phyloP scores from a whole-genome alignment of 192 early-diverging fungal species.

The Ramicandelaber brevisporus region DNA sequence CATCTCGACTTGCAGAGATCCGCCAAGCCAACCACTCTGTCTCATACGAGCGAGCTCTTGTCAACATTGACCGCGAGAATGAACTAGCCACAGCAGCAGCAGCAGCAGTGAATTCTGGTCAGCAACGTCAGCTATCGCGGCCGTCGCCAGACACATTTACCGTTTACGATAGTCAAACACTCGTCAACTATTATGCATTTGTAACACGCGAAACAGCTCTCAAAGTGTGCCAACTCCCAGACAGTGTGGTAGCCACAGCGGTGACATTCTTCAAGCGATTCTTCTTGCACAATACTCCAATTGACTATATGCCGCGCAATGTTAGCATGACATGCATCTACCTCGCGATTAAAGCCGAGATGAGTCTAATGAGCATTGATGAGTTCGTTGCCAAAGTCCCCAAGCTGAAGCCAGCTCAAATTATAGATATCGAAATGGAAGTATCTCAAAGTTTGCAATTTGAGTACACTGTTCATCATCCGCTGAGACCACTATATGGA shows the following conservation, averaged over 20 bases:
- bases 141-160: constrained; percentile 13
- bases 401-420: constrained; percentile 17
- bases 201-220: too few species aligned
- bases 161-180: constrained; percentile 12
- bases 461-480: constrained; percentile 47
- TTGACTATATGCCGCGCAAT: constrained; percentile 58
- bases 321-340: constrained; percentile 56
- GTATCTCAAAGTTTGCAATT: constrained; percentile 47
- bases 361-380: constrained; percentile 39
- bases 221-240: constrained; percentile 1
- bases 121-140: too few species aligned
- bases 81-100: constrained; percentile 6
- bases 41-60: constrained; percentile 25
- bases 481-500: constrained; percentile 37
- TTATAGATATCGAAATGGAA: constrained; percentile 35
- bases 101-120: constrained; percentile 6
- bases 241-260: constrained; percentile 32
- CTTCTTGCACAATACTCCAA: constrained; percentile 48
- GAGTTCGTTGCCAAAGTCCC: constrained; percentile 29
- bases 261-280: constrained; percentile 63
- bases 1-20: constrained; percentile 20
- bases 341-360: constrained; percentile 50
- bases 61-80: constrained; percentile 25
- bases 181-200: constrained; percentile 2
- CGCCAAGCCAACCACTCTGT: constrained; percentile 25